Percentiles rank a stretch among this genome's conserved stretches.
These are phyloP conservation scores for Pseudogymnoascus sp. DNA, from an alignment of 2,329 filamentous ascomycete genomes.

Conservation along the genomic window DNA sequence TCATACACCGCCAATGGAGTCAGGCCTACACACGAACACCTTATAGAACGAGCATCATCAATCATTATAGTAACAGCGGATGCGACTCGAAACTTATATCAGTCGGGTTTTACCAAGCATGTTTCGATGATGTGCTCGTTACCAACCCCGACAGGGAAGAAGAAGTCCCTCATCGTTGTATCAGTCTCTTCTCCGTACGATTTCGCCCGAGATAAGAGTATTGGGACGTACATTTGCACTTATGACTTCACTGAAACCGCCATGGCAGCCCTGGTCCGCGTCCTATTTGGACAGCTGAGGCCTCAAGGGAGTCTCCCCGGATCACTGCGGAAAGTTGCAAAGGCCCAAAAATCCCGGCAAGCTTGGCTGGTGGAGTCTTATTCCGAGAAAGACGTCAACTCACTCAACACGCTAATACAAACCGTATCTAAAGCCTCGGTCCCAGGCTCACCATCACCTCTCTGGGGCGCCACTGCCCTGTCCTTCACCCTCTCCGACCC, in stretches of 20 bases:
- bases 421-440: conserved; percentile 59
- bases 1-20: conserved; percentile 94
- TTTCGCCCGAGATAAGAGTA: conserved; percentile 84
- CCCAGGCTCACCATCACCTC: conserved; percentile 53
- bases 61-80: conserved; percentile 90
- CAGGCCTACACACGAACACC: conserved; percentile 82
- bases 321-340: conserved; percentile 78
- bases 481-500: conserved; percentile 68
- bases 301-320: conserved; percentile 56
- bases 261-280: conserved; percentile 73
- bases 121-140: conserved; percentile 92
- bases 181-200: conserved; percentile 94
- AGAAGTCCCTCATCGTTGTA: conserved; percentile 84
- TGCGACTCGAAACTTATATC: conserved; percentile 87
- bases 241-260: conserved; percentile 95
- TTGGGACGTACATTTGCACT: conserved; percentile 89
- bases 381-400: conserved; percentile 67
- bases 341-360: conserved; percentile 79
- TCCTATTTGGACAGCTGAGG: conserved; percentile 67
- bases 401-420: conserved; percentile 67
- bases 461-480: conserved; percentile 60
- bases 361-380: conserved; percentile 93
- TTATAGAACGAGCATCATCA: conserved; percentile 79
- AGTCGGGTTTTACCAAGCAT: conserved; percentile 91
- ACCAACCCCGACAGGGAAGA: conserved; percentile 65